phyloP scores from a whole-genome alignment of 1,139 yeast genomes.

The Protomyces macrosporus region DNA sequence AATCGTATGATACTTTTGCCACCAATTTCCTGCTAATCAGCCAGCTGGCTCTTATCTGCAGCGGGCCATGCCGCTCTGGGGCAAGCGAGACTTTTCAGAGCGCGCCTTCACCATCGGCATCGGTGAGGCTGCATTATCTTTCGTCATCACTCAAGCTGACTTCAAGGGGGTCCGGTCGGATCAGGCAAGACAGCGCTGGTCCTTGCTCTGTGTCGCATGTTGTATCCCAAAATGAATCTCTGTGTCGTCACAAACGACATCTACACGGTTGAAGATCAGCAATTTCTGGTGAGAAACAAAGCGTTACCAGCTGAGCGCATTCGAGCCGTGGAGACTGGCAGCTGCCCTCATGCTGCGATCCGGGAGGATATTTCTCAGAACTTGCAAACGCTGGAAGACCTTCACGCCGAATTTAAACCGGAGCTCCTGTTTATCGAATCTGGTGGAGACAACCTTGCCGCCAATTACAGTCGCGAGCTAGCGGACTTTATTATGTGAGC shows the following conservation, averaged over 20 bases:
- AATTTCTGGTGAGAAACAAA: slow-evolving; percentile 27
- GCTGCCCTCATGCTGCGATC: slow-evolving; percentile 30
- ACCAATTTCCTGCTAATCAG: not conserved
- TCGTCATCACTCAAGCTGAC: not conserved
- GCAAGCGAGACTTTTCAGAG: slow-evolving; percentile 23
- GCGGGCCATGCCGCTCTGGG: slow-evolving; percentile 25
- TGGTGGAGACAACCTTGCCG: slow-evolving; percentile 30
- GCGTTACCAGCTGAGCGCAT: slow-evolving; percentile 27
- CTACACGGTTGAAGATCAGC: slow-evolving; percentile 28
- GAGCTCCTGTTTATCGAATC: slow-evolving; percentile 28
- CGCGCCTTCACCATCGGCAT: slow-evolving; percentile 29
- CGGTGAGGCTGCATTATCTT: not conserved
- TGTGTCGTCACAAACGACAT: slow-evolving; percentile 29
- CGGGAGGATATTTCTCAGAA: slow-evolving; percentile 29
- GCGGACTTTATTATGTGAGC: slow-evolving; percentile 27
- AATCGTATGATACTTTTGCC: not conserved
- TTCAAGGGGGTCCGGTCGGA: slow-evolving; percentile 26
- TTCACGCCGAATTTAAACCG: slow-evolving; percentile 26
- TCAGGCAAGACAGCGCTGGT: slow-evolving; percentile 29
- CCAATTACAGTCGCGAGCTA: slow-evolving; percentile 29
- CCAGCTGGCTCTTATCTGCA: slow-evolving; percentile 25
- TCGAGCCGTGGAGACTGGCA: slow-evolving; percentile 29
- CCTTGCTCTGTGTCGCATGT: slow-evolving; percentile 24
- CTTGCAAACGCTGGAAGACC: slow-evolving; percentile 26
- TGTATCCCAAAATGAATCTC: slow-evolving; percentile 17